These are phyloP conservation scores for Dalbergia oliveri DNA, from an alignment of 306 rosid genomes.

Conservation along the genomic window DNA sequence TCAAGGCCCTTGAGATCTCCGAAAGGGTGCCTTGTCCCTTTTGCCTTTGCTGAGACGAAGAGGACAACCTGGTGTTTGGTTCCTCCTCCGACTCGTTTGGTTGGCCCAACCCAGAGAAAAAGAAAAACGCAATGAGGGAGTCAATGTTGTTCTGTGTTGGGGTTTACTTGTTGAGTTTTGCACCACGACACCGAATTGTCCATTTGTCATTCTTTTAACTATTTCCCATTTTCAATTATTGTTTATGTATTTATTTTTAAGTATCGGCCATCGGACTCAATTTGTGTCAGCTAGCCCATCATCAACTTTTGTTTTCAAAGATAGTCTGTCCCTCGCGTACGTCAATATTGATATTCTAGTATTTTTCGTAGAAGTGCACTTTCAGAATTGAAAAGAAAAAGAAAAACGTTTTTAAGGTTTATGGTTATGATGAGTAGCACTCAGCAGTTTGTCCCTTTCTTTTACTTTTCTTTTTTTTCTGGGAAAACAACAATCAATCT, in stretches of 20 bases:
- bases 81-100: slow-evolving; percentile 18
- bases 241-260: no score
- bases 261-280: neutral
- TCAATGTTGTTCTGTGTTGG: neutral
- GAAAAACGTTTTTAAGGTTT: no score
- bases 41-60: neutral
- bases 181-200: neutral
- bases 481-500: no score
- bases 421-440: neutral
- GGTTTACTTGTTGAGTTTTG: neutral
- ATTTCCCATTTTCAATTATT: no score
- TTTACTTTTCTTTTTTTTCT: no score
- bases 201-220: neutral
- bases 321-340: neutral
- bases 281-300: neutral
- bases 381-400: neutral
- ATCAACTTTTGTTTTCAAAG: neutral
- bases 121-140: no score
- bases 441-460: no score
- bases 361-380: neutral
- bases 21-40: slow-evolving; percentile 63
- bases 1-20: slow-evolving; percentile 82
- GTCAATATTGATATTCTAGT: neutral
- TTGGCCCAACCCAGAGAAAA: neutral
- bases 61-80: slow-evolving; percentile 38